phyloP scores from a whole-genome alignment of 78 protist genomes.

The Dictyostelium firmibasis region DNA sequence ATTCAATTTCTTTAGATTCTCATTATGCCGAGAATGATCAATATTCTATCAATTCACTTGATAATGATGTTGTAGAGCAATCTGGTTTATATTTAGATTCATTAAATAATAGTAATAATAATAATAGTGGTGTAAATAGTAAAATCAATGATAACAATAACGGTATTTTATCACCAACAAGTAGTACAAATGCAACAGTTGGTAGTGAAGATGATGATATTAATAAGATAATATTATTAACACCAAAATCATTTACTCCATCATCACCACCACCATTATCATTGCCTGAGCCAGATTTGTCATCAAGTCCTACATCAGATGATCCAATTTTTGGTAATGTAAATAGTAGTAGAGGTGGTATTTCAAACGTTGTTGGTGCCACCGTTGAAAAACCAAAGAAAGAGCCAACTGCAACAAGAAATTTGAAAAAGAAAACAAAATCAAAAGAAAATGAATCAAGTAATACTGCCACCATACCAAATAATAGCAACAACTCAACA shows the following conservation, averaged over 20 bases:
- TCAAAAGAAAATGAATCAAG: neutral
- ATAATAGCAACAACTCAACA: neutral
- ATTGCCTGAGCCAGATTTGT: constrained; percentile 64
- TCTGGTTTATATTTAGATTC: neutral
- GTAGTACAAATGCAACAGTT: constrained; percentile 8
- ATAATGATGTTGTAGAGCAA: neutral
- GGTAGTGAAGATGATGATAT: constrained; percentile 16
- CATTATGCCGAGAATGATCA: constrained; percentile 1
- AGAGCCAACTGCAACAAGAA: neutral
- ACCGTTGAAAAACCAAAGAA: neutral
- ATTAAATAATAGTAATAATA: neutral
- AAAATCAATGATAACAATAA: neutral
- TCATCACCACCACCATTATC: constrained; percentile 70
- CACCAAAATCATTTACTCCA: constrained; percentile 8
- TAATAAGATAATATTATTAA: neutral
- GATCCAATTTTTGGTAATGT: neutral
- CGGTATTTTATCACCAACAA: neutral
- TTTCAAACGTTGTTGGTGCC: neutral
- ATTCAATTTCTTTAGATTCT: neutral
- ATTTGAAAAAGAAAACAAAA: neutral
- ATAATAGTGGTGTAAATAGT: neutral
- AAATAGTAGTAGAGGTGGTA: neutral
- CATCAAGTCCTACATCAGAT: neutral
- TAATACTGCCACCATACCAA: neutral
- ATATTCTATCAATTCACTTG: neutral